These are phyloP conservation scores for Aulographum hederae DNA, from an alignment of 2,329 filamentous ascomycete species.

Conservation along the genomic window DNA sequence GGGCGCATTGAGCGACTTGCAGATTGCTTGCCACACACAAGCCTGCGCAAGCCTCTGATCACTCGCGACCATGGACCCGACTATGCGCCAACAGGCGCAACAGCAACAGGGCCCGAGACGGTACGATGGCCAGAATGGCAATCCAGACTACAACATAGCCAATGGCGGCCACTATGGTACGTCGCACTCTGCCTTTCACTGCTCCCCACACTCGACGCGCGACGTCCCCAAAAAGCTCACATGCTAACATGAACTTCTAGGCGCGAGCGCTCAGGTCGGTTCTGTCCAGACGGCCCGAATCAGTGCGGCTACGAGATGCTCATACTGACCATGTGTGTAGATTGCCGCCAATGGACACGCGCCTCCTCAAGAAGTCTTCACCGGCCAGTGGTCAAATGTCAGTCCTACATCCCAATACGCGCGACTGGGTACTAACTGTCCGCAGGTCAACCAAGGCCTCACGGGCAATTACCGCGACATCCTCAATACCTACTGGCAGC, in stretches of 20 bases:
- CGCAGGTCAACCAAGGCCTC: slow-evolving; percentile 81
- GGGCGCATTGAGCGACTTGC: no score
- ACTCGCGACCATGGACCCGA: background rate
- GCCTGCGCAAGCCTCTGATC: no score
- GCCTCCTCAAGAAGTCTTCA: slow-evolving; percentile 79
- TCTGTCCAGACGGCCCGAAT: background rate
- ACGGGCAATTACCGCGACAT: slow-evolving; percentile 90
- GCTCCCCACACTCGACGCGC: no score
- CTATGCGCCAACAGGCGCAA: slow-evolving; percentile 9
- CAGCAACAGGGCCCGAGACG: slow-evolving; percentile 19
- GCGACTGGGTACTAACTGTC: slow-evolving; percentile 2
- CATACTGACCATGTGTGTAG: no score
- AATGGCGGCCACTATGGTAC: slow-evolving; percentile 32
- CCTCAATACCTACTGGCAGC: slow-evolving; percentile 97
- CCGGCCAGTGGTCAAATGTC: slow-evolving; percentile 89
- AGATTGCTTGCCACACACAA: no score
- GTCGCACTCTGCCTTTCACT: no score
- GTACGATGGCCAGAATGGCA: slow-evolving; percentile 31
- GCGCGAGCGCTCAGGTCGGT: background rate
- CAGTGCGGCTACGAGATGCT: background rate
- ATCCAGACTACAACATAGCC: slow-evolving; percentile 25
- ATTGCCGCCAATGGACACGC: slow-evolving; percentile 14
- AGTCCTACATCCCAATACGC: slow-evolving; percentile 12
- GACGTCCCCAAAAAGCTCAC: no score
- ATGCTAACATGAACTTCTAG: no score